Conservation (phyloP, 2,329 filamentous ascomycete species). For the Calonectria naviculata region DNA sequence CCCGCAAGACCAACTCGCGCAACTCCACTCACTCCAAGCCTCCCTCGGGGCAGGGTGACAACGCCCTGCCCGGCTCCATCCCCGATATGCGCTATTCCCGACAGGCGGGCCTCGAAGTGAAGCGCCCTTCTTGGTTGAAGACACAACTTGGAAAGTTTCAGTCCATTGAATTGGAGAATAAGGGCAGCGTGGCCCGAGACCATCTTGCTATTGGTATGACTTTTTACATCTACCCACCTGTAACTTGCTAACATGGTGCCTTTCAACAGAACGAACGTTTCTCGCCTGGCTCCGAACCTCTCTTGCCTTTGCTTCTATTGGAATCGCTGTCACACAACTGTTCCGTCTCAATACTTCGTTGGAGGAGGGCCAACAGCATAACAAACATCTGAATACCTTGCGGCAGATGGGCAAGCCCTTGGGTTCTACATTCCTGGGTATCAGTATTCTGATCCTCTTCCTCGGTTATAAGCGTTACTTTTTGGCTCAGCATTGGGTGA, state of each 20-base stretch:
- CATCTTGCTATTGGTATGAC: conserved; percentile 79
- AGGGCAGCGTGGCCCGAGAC: conserved; percentile 84
- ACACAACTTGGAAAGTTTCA: conserved; percentile 59
- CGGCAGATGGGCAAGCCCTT: conserved; percentile 78
- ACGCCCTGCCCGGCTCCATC: conserved; percentile 2
- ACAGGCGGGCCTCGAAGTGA: conserved; percentile 33
- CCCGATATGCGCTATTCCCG: conserved; percentile 26
- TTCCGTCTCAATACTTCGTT: conserved; percentile 83
- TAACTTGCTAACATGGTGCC: conserved; percentile 11
- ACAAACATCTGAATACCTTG: conserved; percentile 56
- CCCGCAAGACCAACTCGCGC: conserved; percentile 26
- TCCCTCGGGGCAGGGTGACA: conserved; percentile 21
- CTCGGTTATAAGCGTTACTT: conserved; percentile 85
- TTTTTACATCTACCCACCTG: not conserved
- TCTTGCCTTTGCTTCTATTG: conserved; percentile 83
- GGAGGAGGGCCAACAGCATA: conserved; percentile 44
- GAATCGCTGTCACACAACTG: conserved; percentile 85
- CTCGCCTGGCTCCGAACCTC: conserved; percentile 88
- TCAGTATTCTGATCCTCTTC: conserved; percentile 79
- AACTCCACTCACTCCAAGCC: conserved; percentile 21
- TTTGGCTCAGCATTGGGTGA: conserved; percentile 82
- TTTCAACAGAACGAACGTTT: conserved; percentile 77
- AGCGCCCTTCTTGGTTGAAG: conserved; percentile 61
- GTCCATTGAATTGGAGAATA: conserved; percentile 84
- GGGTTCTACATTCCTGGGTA: conserved; percentile 80